Conservation (phyloP, 1,284 basidiomycete species). For the Ganoderma boninense region DNA sequence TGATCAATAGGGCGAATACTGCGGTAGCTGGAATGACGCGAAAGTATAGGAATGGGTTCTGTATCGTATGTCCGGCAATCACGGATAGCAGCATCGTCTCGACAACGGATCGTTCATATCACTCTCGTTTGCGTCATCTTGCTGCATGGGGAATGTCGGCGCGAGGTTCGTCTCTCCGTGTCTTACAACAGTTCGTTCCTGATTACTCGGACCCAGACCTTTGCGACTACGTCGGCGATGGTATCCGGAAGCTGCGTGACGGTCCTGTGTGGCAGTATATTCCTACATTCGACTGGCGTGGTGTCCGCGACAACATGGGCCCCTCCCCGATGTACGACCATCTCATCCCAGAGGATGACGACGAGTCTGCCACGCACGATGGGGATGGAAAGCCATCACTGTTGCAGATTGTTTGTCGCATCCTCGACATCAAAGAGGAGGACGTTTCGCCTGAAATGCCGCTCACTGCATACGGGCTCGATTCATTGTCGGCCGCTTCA, state of each 20-base stretch:
- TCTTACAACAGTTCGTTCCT: background rate
- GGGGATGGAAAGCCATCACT: background rate
- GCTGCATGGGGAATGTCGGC: conserved; percentile 41
- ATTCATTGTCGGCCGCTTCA: conserved; percentile 49
- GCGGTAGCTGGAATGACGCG: conserved; percentile 41
- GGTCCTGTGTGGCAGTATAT: conserved; percentile 40
- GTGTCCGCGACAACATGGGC: conserved; percentile 33
- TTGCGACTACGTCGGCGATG: conserved; percentile 42
- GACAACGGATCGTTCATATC: conserved; percentile 18
- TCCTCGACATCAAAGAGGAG: conserved; percentile 42
- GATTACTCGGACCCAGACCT: conserved; percentile 36
- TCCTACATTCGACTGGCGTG: conserved; percentile 42
- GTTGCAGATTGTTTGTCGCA: conserved; percentile 30
- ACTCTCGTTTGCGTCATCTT: conserved; percentile 29
- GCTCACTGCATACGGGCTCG: conserved; percentile 50
- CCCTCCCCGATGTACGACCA: conserved; percentile 35
- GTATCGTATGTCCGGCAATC: conserved; percentile 46
- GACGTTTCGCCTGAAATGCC: conserved; percentile 49
- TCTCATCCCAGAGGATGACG: conserved; percentile 24
- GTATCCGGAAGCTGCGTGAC: conserved; percentile 32
- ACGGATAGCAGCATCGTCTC: conserved; percentile 36
- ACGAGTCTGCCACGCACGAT: background rate
- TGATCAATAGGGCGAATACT: conserved; percentile 45
- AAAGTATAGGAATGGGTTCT: conserved; percentile 46
- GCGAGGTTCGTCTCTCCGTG: conserved; percentile 10